These are phyloP conservation scores for Ganoderma multipileum DNA, from an alignment of 1,284 basidiomycete genomes.

Conservation along the genomic window DNA sequence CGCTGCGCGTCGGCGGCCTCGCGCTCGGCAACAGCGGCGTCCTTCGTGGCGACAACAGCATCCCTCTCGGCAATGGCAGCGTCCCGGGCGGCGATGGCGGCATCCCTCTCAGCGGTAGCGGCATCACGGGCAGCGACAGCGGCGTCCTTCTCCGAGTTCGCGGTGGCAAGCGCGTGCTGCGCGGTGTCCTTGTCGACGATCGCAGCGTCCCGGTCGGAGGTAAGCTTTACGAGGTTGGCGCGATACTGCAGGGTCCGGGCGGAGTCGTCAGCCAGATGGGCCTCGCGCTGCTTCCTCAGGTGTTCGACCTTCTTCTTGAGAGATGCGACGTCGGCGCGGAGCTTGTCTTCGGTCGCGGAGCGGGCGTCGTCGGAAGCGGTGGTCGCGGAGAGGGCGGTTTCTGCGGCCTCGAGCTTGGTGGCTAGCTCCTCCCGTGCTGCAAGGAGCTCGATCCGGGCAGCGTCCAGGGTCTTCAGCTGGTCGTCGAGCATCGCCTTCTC, in stretches of 20 bases:
- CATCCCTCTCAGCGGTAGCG: neutral
- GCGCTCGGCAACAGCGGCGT: neutral
- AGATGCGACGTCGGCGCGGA: neutral
- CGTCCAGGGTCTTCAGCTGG: neutral
- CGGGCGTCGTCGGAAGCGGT: neutral
- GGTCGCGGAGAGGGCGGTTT: neutral
- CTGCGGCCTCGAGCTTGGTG: neutral
- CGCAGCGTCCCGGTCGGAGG: neutral
- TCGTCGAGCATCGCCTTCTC: neutral
- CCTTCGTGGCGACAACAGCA: neutral
- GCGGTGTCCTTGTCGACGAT: neutral
- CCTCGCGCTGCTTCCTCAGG: conserved; percentile 5
- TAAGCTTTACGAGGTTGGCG: neutral
- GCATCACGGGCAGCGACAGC: neutral
- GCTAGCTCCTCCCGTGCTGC: neutral
- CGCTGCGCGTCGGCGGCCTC: neutral
- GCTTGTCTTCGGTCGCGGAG: neutral
- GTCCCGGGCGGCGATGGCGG: neutral
- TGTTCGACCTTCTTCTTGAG: conserved; percentile 7
- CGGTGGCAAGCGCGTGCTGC: neutral
- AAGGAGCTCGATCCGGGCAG: neutral
- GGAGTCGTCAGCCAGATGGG: conserved; percentile 1
- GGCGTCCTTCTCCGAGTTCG: neutral
- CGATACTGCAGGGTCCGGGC: neutral
- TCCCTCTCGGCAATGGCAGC: neutral